phyloP scores from a whole-genome alignment of 306 rosid genomes.

The Rosa multiflora region DNA sequence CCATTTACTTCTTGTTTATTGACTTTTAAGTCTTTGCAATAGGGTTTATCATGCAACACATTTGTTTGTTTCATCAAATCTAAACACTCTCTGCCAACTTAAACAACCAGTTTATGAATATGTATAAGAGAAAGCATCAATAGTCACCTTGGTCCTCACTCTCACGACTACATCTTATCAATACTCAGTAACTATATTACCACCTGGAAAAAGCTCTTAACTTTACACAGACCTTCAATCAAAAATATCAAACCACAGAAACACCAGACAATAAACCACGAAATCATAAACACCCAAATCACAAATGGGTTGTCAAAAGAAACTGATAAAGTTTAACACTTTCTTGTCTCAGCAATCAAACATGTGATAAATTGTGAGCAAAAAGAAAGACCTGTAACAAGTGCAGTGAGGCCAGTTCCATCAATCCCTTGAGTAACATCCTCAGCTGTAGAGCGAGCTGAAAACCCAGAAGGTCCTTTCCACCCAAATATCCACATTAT shows the following conservation, averaged over 20 bases:
- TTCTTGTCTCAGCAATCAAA: constrained; percentile 1
- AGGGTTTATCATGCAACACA: background rate
- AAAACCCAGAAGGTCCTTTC: constrained; percentile 60
- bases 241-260: background rate
- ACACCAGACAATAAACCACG: background rate
- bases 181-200: background rate
- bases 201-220: background rate
- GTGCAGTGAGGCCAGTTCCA: constrained; percentile 50
- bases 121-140: background rate
- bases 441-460: constrained; percentile 51
- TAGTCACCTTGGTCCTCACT: background rate
- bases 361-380: background rate
- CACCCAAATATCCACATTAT: constrained; percentile 53
- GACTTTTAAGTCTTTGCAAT: background rate
- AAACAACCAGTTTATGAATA: background rate
- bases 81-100: background rate
- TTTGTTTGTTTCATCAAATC: background rate
- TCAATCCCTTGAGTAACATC: constrained; percentile 52
- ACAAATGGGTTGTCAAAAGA: background rate
- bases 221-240: background rate
- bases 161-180: background rate
- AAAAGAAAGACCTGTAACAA: constrained; percentile 45
- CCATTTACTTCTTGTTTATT: background rate
- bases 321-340: background rate
- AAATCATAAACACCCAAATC: background rate